Percentiles rank a stretch among this genome's conserved stretches.
Evolutionary conservation across 352 stramenopile genomes (phyloP).

Genomic region (Phytophthora sojae): DNA sequence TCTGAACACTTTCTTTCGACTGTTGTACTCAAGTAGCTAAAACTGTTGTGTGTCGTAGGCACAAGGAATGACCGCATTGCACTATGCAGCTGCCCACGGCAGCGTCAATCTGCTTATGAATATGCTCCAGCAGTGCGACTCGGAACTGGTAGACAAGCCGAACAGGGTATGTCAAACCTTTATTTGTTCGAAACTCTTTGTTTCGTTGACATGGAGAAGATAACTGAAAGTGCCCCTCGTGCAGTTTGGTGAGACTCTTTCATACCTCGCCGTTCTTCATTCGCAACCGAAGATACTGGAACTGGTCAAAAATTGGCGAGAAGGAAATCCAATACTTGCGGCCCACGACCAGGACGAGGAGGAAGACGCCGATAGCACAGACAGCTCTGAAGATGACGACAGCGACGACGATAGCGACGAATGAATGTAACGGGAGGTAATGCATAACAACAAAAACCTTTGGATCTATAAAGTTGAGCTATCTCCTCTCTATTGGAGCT

Average conservation of each 20-base stretch:
- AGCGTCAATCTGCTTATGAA: slow-evolving; percentile 72
- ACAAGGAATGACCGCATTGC: slow-evolving; percentile 75
- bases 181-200: background rate
- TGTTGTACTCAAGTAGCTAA: background rate
- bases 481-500: slow-evolving; percentile 65
- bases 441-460: slow-evolving; percentile 29
- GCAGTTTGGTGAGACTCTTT: slow-evolving; percentile 68
- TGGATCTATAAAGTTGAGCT: slow-evolving; percentile 54
- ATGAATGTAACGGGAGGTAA: slow-evolving; percentile 8
- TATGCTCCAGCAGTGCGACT: slow-evolving; percentile 70
- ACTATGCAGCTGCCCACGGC: slow-evolving; percentile 68
- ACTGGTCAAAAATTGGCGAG: slow-evolving; percentile 53
- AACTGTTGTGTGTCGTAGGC: slow-evolving; percentile 35
- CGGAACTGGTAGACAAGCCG: slow-evolving; percentile 57
- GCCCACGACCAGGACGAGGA: slow-evolving; percentile 22
- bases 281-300: slow-evolving; percentile 42
- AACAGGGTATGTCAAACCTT: slow-evolving; percentile 51
- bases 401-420: slow-evolving; percentile 36
- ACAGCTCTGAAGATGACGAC: slow-evolving; percentile 25
- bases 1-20: background rate
- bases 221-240: background rate
- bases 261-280: slow-evolving; percentile 57
- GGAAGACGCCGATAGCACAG: slow-evolving; percentile 12
- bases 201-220: background rate
- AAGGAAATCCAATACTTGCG: slow-evolving; percentile 43